Evolutionary conservation across 257 asterid genomes (phyloP).

Genomic region (Verbascum thapsus): DNA sequence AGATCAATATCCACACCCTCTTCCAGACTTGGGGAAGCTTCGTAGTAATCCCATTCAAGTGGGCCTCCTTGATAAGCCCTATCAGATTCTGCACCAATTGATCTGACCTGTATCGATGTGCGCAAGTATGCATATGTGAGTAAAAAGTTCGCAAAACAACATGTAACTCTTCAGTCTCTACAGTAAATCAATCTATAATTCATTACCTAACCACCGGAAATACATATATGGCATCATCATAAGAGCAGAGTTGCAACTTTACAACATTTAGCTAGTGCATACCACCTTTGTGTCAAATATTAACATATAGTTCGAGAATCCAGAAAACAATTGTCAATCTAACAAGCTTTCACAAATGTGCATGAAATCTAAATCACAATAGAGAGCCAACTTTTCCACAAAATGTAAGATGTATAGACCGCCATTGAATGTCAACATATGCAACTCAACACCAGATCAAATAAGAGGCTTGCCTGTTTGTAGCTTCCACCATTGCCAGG

Average conservation of each 20-base stretch:
- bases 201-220: conserved; percentile 9
- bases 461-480: conserved; percentile 75
- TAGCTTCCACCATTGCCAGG: conserved; percentile 99
- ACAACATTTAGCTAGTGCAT: conserved; percentile 6
- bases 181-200: conserved; percentile 16
- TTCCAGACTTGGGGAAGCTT: conserved; percentile 46
- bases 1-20: conserved; percentile 53
- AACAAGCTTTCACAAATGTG: not conserved
- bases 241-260: not conserved
- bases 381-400: conserved; percentile 2
- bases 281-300: not conserved
- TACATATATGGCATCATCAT: conserved; percentile 20
- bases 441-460: conserved; percentile 15
- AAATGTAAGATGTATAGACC: conserved; percentile 5
- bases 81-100: conserved; percentile 90
- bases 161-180: conserved; percentile 21
- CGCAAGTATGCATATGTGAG: conserved; percentile 26
- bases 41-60: conserved; percentile 58
- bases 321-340: not conserved
- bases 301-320: not conserved
- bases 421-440: not conserved
- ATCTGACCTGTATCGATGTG: conserved; percentile 68
- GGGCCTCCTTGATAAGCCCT: conserved; percentile 96
- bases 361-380: conserved; percentile 12
- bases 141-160: conserved; percentile 15